These are phyloP conservation scores for Camellia japonica DNA, from an alignment of 148 eudicot genomes.

Conservation along the genomic window DNA sequence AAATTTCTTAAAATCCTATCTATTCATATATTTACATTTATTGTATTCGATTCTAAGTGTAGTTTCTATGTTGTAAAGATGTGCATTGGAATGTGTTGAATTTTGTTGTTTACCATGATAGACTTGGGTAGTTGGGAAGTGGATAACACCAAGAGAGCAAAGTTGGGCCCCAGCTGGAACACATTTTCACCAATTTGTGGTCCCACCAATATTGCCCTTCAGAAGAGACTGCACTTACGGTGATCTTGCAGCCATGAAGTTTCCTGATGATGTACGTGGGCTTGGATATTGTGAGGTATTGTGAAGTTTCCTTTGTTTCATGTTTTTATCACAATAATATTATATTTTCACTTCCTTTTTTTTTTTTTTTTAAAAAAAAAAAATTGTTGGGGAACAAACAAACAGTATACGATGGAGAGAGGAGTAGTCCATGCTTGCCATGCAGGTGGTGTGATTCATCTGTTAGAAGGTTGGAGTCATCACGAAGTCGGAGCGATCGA, in stretches of 20 bases:
- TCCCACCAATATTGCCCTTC: constrained; percentile 61
- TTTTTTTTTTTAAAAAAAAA: no score
- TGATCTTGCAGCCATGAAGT: constrained; percentile 74
- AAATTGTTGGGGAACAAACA: not conserved
- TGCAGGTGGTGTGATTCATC: constrained; percentile 42
- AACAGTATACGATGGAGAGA: constrained; percentile 43
- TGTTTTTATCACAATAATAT: not conserved
- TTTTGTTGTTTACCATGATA: constrained; percentile 10
- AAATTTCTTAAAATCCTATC: no score
- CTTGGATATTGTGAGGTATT: constrained; percentile 65
- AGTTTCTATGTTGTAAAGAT: no score
- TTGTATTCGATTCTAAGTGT: no score
- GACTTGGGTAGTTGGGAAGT: constrained; percentile 79
- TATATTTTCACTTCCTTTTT: not conserved
- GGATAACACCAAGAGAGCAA: constrained; percentile 77
- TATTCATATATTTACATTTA: not conserved
- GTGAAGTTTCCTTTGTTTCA: not conserved
- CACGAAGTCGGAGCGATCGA: constrained; percentile 44
- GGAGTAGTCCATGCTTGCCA: constrained; percentile 47
- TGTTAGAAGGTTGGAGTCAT: constrained; percentile 39
- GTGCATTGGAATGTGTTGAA: not conserved
- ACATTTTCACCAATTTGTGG: constrained; percentile 78
- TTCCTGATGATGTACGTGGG: constrained; percentile 65
- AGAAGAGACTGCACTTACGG: constrained; percentile 70
- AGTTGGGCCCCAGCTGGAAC: constrained; percentile 71